Evolutionary conservation across 2,329 filamentous ascomycete genomes (phyloP), one percentile per base, ranked within the genome.

Genomic region (Purpureocillium lavendulum): DNA sequence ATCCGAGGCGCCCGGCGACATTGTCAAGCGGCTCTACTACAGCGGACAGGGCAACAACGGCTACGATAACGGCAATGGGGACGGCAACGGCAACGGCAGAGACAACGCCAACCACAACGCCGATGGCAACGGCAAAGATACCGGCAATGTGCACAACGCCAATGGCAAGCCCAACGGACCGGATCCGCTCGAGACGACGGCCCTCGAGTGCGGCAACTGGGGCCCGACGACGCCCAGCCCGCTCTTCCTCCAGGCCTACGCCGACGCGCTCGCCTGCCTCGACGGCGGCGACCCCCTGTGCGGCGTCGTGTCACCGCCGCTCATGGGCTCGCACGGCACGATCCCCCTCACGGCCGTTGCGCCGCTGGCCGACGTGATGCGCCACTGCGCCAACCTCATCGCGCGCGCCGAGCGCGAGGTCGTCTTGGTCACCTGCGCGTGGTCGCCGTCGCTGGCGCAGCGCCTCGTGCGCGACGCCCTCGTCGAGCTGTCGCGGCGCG

Each of bases 311-410:
- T 74, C 70, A 38, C 71, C 70, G 1, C 65, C 68, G 2, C 50
- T 75, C 2, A 66, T 75, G 60, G 71, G 70, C 1, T 70, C 64
- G 18, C 59, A 66, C 43, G 85, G 84, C 4, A 73, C 75, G 0
- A 61, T 83, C 8, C 84, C 83, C 0, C 57, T 89, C 46, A 83
- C 81, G 0, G 72, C 87, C 31, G 77, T 89, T 24, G 54, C 58
- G 7, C 58, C 58, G 0, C 35, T 61, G 29, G 48, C 80, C 1
- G 84, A 89, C 54, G 76, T 88, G 21, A 77, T 76, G 44, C 71
- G 82, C 1, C 84, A 89, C 56, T 83, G 86, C 62, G 77, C 82
- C 1, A 88, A 89, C 48, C 65, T 86, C 15, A 89, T 90, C 28
- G 83, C 73, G 3, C 70, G 80, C 4, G 85, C 85, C 0, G 71